Evolutionary conservation across 768 basidiomycete species (phyloP), one percentile per base, ranked within the genome.

Genomic region (Phanerochaete sordida): DNA sequence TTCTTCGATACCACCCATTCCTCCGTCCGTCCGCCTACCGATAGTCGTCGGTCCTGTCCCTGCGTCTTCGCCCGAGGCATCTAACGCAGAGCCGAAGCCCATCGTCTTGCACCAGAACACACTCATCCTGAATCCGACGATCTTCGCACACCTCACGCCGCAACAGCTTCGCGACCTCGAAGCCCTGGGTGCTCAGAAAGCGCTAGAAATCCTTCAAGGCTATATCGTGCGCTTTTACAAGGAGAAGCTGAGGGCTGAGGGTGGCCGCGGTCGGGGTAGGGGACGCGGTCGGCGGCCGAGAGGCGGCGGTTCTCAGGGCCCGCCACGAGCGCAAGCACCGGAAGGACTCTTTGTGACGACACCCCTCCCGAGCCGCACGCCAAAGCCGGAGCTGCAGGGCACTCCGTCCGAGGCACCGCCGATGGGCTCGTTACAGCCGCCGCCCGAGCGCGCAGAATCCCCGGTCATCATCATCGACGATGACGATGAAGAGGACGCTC

Each of bases 181-280:
- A 72, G 81, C 81, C 55, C 83, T 94, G 71, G 92, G 92, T 1
- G 90, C 92, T 0, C 84, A 88, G 69, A 86, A 88, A 64, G 93
- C 94, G 6, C 74, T 96, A 54, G 83, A 84, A 64, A 86, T 93
- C 23, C 76, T 96, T 58, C 93, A 93, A 62, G 85, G 83, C 2
- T 90, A 94, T 66, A 91, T 95, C 70, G 90, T 93, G 45, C 83
- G 88, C 56, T 90, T 87, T 61, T 74, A 94, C 69, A 95, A 95
- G 74, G 90, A 93, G 71, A 79, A 77, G 63, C 82, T 85, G 64
- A 72, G 76, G 72, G 72, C 77, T 58, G 74, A 81, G 67, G 68
- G 69, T 47, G 39, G 78, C 26, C 58, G 72, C 16, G 70, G 68
- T 13, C 62, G 70, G 0, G 70, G 68, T 0, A 31, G 67, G 28